Base-by-base conservation (phyloP, 805 yeast species). In the Clavispora santaluciae region DNA sequence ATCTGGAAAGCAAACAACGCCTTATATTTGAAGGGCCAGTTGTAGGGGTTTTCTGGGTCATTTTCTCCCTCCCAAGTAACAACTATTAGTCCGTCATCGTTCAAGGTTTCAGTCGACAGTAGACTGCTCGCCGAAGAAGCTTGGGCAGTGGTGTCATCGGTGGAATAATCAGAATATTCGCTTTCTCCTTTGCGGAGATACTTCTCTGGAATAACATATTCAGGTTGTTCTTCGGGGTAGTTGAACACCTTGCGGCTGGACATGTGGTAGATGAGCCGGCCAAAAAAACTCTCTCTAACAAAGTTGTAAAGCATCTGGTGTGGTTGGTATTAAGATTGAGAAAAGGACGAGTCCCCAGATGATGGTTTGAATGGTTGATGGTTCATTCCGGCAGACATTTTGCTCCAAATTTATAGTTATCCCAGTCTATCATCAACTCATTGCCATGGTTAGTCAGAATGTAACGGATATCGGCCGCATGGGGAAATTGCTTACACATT, bases 11-110 rank as follows among this genome's bases (percentile, higher is more conserved):
- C 55, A 29, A 74, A 62, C 22, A 72, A 37, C 2, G 56, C 24
- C 50, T 73, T 76, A 36, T 67, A 63, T 22, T 43, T 34, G 0
- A 54, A 28, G 0, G 79, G 63, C 86, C 86, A 81, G 54, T 77
- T 78, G n/a, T 60, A 51, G 0, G 86, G 86, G 49, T 74, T 60
- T 45, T 74, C 79, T 1, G 78, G 74, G 53, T 78, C 83, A 35
- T 70, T 70, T 8, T 63, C 70, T 16, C 65, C 64, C 25, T 66
- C 67, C 68, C 68, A 64, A 11, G 44, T 45, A 11, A 53, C 60
- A 5, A 55, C 22, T 3, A 59, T 48, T 17, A 35, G 20, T 13
- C 29, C 29, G 22, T 34, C 36, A 5, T 28, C 20, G 18, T 15
- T 5, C 3, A 16, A 3, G 12, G 31, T 28, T 28, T 28, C 12